Base-by-base conservation (phyloP, 306 rosid genomes). In the Quercus bicolor region DNA sequence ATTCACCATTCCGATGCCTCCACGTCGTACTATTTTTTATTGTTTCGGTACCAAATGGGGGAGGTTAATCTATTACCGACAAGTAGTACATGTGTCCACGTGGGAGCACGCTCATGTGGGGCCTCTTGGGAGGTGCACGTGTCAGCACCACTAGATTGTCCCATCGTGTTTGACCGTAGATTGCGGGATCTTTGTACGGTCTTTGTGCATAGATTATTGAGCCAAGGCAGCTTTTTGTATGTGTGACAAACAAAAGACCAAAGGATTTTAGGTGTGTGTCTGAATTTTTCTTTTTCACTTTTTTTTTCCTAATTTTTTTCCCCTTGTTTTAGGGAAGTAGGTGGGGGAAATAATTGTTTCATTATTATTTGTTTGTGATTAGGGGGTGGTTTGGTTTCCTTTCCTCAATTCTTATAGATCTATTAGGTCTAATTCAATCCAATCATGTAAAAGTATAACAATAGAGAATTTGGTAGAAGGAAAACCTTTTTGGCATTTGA, bases 181-280 rank as follows among this genome's bases (percentile, higher is more conserved):
- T 85, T 88, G 89, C 92, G 91, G 87, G 87, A 79, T 87, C 75
- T 29, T 83, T 75, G 91, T 89, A 83, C 89, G 90, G 89, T 6
- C 29, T 8, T 40, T 0, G 9, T 1, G 56, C 88, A 65, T 81
- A 1, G 80, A 21, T 68, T 54, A 11, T 82, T 68, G 81, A n/a
- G 66, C 80, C 68, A 68, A 37, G 4, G 24, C 34, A 3, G 72
- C 61, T 78, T 56, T 72, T 43, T 43, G 28, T 24, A 26, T 24
- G 19, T 19, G 19, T 72, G 52, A 26, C 29, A 18, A 34, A 56
- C 19, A 66, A 65, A 73, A 73, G 14, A 76, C 45, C 45, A 40
- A 34, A 45, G 34, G 18, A 9, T 59, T 52, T 20, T 12, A 19
- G 70, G 54, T 21, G 20, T 21, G 20, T 34, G 37, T 55, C 2